These are phyloP conservation scores for Chondrus crispus DNA, from an alignment of 23 red algal genomes.

Conservation along the genomic window DNA sequence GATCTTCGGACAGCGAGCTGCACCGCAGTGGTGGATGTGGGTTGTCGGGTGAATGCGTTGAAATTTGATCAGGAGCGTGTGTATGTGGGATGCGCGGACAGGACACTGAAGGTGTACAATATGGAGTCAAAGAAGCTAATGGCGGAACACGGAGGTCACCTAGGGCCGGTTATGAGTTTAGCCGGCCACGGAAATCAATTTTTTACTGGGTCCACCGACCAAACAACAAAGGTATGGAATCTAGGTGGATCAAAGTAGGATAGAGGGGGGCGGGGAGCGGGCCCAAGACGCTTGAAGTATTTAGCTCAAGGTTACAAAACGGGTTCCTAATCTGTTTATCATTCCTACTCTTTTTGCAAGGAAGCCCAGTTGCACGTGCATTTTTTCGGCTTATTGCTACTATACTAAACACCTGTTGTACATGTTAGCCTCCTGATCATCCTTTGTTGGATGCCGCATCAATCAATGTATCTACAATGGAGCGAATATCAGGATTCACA, in stretches of 20 bases:
- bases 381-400: constrained; percentile 21
- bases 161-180: constrained; percentile 53
- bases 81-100: constrained; percentile 48
- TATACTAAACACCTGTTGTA: constrained; percentile 58
- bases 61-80: constrained; percentile 49
- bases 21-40: constrained; percentile 51
- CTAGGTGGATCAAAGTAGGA: not conserved
- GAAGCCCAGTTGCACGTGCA: constrained; percentile 26
- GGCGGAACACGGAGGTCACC: constrained; percentile 56
- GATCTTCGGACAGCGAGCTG: constrained; percentile 49
- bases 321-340: not conserved
- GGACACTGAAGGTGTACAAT: constrained; percentile 49
- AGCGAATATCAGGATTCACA: constrained; percentile 28
- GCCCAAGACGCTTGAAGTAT: too few species aligned
- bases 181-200: constrained; percentile 38
- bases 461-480: constrained; percentile 34
- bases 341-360: constrained; percentile 1
- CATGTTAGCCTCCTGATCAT: constrained; percentile 28
- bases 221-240: constrained; percentile 54
- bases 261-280: too few species aligned
- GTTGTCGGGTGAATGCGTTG: constrained; percentile 50
- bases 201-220: constrained; percentile 69
- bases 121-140: constrained; percentile 27
- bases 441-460: constrained; percentile 28
- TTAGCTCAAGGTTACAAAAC: too few species aligned